Percentiles rank a stretch among this genome's conserved stretches.
These are phyloP conservation scores for Plantago major DNA, from an alignment of 257 asterid genomes.

Conservation along the genomic window DNA sequence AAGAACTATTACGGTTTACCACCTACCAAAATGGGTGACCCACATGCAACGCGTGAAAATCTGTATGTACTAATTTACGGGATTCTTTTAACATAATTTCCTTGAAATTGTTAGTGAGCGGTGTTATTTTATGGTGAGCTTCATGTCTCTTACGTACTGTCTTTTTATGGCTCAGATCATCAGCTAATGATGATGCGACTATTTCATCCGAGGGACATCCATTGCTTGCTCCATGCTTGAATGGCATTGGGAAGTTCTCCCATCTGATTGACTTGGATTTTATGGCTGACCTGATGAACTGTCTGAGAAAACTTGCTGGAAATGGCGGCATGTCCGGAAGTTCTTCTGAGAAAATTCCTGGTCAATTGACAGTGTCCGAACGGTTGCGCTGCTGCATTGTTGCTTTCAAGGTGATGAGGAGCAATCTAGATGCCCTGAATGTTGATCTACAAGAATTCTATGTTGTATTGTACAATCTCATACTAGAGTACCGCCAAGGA, in stretches of 20 bases:
- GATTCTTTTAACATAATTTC: too few relatives aligned
- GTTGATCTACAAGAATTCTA: conserved; percentile 86
- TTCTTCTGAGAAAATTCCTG: conserved; percentile 36
- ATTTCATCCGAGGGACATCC: conserved; percentile 58
- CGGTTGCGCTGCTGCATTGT: conserved; percentile 88
- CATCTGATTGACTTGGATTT: conserved; percentile 89
- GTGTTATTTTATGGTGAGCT: conserved; percentile 3
- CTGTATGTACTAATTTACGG: too few relatives aligned
- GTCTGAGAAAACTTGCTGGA: conserved; percentile 78
- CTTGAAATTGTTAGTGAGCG: too few relatives aligned
- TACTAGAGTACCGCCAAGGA: conserved; percentile 88
- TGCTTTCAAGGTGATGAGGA: conserved; percentile 89
- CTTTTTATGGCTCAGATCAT: conserved; percentile 48
- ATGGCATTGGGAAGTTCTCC: conserved; percentile 85
- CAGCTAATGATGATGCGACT: conserved; percentile 28
- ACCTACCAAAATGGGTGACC: neutral
- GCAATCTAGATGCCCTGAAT: conserved; percentile 89
- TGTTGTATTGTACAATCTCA: conserved; percentile 73
- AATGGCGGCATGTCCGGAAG: conserved; percentile 37
- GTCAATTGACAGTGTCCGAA: conserved; percentile 64
- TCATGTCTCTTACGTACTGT: conserved; percentile 15
- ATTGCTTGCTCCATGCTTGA: conserved; percentile 78
- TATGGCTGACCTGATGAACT: conserved; percentile 87
- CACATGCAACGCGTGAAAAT: neutral
- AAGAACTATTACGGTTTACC: neutral